Conservation (phyloP, 805 yeast species). For the Wickerhamomyces chaumierensis region DNA sequence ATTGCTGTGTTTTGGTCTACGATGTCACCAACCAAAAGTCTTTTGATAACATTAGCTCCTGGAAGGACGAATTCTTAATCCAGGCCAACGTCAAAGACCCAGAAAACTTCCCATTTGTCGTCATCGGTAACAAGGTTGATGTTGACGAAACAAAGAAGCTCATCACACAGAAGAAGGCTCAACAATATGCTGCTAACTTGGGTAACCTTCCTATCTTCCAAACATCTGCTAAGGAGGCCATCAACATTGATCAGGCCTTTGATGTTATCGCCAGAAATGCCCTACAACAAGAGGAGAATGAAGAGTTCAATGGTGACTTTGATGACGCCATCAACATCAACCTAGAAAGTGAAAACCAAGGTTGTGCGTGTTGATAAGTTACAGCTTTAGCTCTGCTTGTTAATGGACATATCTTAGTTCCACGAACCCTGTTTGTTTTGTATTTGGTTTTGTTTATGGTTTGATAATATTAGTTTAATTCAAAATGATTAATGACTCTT, state of each 20-base stretch:
- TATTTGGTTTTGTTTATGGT: no score
- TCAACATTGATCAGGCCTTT: constrained; percentile 90
- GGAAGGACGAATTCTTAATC: constrained; percentile 92
- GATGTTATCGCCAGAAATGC: constrained; percentile 95
- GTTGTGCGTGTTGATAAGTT: constrained; percentile 17
- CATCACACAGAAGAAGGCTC: constrained; percentile 48
- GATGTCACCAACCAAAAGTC: constrained; percentile 94
- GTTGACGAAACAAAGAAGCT: constrained; percentile 84
- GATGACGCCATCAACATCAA: constrained; percentile 94
- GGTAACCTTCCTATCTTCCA: constrained; percentile 88
- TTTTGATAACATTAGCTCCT: constrained; percentile 75
- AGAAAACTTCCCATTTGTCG: constrained; percentile 90
- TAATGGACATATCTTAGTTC: no score
- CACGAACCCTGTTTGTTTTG: no score
- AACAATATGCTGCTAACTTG: constrained; percentile 46
- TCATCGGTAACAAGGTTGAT: constrained; percentile 90
- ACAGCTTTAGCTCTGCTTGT: no score
- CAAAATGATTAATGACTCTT: no score
- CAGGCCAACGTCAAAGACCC: constrained; percentile 93
- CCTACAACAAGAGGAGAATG: constrained; percentile 85
- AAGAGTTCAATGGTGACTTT: constrained; percentile 86
- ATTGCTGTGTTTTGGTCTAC: constrained; percentile 91
- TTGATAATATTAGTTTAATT: no score
- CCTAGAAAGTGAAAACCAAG: constrained; percentile 57
- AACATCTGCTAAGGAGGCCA: constrained; percentile 95